phyloP scores from a whole-genome alignment of 768 basidiomycete genomes.

The Tricholoma hemisulphureum region DNA sequence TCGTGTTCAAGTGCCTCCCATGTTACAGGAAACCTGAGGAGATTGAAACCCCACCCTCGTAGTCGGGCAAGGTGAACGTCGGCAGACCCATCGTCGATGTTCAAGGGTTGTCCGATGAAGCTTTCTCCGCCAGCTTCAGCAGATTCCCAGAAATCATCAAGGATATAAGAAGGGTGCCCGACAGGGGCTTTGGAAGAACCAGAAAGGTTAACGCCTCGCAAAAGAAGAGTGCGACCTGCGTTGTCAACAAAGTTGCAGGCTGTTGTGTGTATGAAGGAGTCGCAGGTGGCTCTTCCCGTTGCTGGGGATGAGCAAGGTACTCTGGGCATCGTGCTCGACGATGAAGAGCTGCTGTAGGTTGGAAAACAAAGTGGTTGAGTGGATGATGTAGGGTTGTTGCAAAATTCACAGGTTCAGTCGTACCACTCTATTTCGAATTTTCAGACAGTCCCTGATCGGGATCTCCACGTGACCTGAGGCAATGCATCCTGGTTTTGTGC shows the following conservation, averaged over 20 bases:
- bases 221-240: conserved; percentile 69
- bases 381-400: neutral
- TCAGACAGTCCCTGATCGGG: neutral
- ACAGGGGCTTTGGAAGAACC: conserved; percentile 85
- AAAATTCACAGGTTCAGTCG: neutral
- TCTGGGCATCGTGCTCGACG: conserved; percentile 42
- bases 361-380: neutral
- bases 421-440: neutral
- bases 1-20: conserved; percentile 95
- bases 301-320: conserved; percentile 59
- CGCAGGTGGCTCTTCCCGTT: conserved; percentile 46
- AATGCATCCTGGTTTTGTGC: no score
- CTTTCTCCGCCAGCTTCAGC: conserved; percentile 67
- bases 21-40: conserved; percentile 79
- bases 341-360: conserved; percentile 1
- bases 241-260: conserved; percentile 72
- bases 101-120: conserved; percentile 77
- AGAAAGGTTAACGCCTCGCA: conserved; percentile 94
- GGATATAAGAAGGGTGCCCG: conserved; percentile 61
- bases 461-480: neutral
- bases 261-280: conserved; percentile 63
- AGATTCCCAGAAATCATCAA: conserved; percentile 79
- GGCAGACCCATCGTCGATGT: conserved; percentile 81
- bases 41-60: conserved; percentile 91
- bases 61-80: conserved; percentile 86